These are phyloP conservation scores for Sphagnurus paluster DNA, from an alignment of 1,284 basidiomycete genomes.

Conservation along the genomic window DNA sequence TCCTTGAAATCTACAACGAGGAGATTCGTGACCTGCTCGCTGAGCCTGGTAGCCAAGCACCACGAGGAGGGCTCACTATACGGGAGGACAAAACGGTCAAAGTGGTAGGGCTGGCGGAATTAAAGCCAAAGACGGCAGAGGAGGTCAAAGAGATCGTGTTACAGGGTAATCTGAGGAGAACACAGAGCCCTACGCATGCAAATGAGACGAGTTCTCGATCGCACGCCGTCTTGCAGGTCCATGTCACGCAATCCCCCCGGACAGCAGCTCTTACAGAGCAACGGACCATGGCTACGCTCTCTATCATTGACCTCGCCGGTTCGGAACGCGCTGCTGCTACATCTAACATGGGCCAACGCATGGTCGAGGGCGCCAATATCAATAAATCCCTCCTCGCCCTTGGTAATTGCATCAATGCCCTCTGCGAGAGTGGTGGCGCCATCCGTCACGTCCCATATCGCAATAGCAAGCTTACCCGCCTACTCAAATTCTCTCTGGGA, in stretches of 20 bases:
- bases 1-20: constrained; percentile 98
- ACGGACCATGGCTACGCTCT: constrained; percentile 84
- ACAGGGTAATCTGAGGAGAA: constrained; percentile 83
- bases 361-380: constrained; percentile 97
- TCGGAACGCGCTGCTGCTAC: constrained; percentile 95
- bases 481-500: constrained; percentile 94
- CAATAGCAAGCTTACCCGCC: constrained; percentile 93
- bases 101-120: constrained; percentile 81
- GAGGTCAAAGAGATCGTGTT: constrained; percentile 93
- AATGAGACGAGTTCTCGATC: constrained; percentile 95
- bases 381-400: constrained; percentile 96
- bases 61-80: constrained; percentile 85
- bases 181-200: constrained; percentile 90
- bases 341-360: constrained; percentile 94
- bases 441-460: constrained; percentile 91
- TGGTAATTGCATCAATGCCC: constrained; percentile 95
- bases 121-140: constrained; percentile 77
- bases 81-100: constrained; percentile 93
- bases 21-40: constrained; percentile 93
- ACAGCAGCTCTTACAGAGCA: constrained; percentile 80
- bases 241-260: constrained; percentile 83
- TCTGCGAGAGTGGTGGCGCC: constrained; percentile 86
- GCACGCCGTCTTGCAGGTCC: constrained; percentile 94
- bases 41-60: constrained; percentile 63
- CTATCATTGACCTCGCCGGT: constrained; percentile 95